Evolutionary conservation across 2,329 filamentous ascomycete species (phyloP).

Genomic region (Diaporthe longicolla): DNA sequence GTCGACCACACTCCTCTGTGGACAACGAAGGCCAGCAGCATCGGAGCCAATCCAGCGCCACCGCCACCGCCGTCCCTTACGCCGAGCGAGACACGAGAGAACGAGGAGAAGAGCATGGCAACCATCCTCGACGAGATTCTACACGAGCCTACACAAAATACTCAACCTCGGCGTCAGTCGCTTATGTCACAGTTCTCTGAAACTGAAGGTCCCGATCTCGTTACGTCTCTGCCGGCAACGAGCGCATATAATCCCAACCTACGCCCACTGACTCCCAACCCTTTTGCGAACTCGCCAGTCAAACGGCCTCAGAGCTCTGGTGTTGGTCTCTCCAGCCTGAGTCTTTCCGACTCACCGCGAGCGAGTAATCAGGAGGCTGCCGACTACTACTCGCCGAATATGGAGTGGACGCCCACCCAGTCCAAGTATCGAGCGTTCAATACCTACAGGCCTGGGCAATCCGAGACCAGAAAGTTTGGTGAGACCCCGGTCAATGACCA

Average conservation of each 20-base stretch:
- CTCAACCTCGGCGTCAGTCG: slow-evolving; percentile 42
- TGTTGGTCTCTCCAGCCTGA: slow-evolving; percentile 45
- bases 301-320: slow-evolving; percentile 32
- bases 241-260: slow-evolving; percentile 34
- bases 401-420: slow-evolving; percentile 81
- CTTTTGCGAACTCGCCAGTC: slow-evolving; percentile 29
- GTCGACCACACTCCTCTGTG: slow-evolving; percentile 72
- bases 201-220: slow-evolving; percentile 43
- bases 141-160: slow-evolving; percentile 47
- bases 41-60: slow-evolving; percentile 44
- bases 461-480: slow-evolving; percentile 60
- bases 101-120: slow-evolving; percentile 59
- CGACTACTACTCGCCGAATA: slow-evolving; percentile 68
- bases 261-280: slow-evolving; percentile 26
- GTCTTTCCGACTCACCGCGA: slow-evolving; percentile 43
- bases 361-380: slow-evolving; percentile 38
- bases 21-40: slow-evolving; percentile 42
- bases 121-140: slow-evolving; percentile 63
- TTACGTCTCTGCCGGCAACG: not conserved
- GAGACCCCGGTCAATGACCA: slow-evolving; percentile 61
- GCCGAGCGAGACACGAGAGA: slow-evolving; percentile 40
- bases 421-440: slow-evolving; percentile 70
- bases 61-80: slow-evolving; percentile 41
- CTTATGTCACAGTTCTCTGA: slow-evolving; percentile 46
- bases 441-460: slow-evolving; percentile 56